A percentile compares a stretch with the other conserved stretches of the same genome.
Evolutionary conservation across 352 stramenopile genomes (phyloP).

Genomic region (Phytophthora pisi): DNA sequence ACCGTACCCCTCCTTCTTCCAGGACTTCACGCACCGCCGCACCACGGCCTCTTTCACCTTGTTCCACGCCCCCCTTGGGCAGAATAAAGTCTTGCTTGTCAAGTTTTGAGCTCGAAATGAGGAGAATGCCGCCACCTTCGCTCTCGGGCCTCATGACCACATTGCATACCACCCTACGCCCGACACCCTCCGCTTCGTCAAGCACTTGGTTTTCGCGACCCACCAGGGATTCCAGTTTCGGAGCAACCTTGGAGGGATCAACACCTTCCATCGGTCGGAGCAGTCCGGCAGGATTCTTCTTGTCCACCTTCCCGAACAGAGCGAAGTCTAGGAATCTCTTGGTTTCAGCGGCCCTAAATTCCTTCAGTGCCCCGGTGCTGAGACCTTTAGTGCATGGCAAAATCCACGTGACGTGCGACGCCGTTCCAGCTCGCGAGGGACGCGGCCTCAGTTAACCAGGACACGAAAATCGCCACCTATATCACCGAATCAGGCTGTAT

Average conservation of each 20-base stretch:
- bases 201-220: background rate
- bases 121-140: background rate
- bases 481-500: no score
- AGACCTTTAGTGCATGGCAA: background rate
- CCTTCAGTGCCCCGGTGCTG: background rate
- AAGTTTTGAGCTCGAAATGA: background rate
- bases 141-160: background rate
- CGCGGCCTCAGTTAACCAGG: no score
- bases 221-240: background rate
- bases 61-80: background rate
- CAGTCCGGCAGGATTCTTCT: background rate
- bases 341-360: background rate
- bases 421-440: background rate
- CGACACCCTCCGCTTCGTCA: background rate
- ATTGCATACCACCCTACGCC: background rate
- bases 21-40: background rate
- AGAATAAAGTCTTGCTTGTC: background rate
- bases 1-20: conserved; percentile 1
- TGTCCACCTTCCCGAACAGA: background rate
- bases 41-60: background rate
- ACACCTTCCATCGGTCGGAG: background rate
- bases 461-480: no score
- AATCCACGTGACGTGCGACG: background rate
- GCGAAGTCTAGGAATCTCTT: background rate
- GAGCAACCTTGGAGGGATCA: background rate